phyloP scores from a whole-genome alignment of 345 rosid genomes.

The Litchi chinensis region DNA sequence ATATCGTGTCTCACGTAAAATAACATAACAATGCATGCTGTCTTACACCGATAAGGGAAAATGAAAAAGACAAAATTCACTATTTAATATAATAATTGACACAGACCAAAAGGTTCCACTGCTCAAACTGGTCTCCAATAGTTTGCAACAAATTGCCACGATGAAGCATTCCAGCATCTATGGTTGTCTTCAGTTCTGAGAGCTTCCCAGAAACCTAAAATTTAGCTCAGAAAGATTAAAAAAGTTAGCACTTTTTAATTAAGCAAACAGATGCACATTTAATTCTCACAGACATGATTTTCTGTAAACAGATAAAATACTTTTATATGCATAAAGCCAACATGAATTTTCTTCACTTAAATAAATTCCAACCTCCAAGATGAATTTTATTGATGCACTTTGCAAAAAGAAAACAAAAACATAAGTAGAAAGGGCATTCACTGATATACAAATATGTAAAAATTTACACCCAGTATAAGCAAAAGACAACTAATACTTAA shows the following conservation, averaged over 20 bases:
- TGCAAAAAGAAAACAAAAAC: not conserved
- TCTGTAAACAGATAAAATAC: constrained; percentile 13
- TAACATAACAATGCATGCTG: not conserved
- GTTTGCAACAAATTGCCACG: constrained; percentile 66
- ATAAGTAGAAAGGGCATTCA: not conserved
- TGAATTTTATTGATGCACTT: constrained; percentile 6
- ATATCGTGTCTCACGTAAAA: not conserved
- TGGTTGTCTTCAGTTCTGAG: constrained; percentile 73
- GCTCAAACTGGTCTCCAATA: constrained; percentile 79
- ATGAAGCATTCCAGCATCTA: constrained; percentile 68
- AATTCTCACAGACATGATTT: constrained; percentile 5
- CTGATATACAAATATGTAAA: not conserved
- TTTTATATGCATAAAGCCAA: not conserved
- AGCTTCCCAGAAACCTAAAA: constrained; percentile 73
- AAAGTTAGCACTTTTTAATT: not conserved
- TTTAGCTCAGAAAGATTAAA: constrained; percentile 9
- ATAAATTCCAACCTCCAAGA: not conserved
- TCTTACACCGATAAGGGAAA: constrained; percentile 1
- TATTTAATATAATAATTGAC: constrained; percentile 23
- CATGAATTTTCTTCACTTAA: not conserved
- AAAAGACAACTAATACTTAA: not conserved
- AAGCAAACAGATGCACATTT: constrained; percentile 4
- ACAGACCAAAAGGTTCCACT: constrained; percentile 77
- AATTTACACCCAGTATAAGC: not conserved
- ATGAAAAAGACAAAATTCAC: constrained; percentile 8